Percentiles rank a stretch among this genome's conserved stretches.
phyloP scores from a whole-genome alignment of 352 stramenopile species.

The Globisporangium mamillatum region DNA sequence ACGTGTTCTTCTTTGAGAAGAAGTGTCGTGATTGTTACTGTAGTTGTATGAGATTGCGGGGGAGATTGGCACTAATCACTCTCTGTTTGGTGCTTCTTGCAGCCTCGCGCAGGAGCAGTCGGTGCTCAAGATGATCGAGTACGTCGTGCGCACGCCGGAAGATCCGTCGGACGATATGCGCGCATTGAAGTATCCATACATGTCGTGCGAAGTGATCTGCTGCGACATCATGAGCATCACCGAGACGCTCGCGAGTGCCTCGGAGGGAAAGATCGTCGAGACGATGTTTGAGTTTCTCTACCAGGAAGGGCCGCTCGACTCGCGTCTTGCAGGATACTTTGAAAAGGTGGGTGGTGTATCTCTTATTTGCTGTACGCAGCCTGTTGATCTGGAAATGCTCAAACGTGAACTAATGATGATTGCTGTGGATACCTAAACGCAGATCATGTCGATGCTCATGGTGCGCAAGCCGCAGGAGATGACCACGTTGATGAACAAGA shows the following conservation, averaged over 20 bases:
- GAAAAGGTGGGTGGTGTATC: conserved; percentile 72
- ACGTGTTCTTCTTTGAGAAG: conserved; percentile 17
- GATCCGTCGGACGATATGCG: conserved; percentile 56
- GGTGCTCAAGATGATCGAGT: conserved; percentile 77
- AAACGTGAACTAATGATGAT: not conserved
- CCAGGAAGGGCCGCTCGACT: conserved; percentile 80
- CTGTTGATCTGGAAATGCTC: not conserved
- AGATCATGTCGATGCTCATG: conserved; percentile 87
- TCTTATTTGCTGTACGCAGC: no score
- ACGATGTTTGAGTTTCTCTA: conserved; percentile 92
- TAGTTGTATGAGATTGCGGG: not conserved
- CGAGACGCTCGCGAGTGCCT: conserved; percentile 78
- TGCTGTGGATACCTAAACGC: not conserved
- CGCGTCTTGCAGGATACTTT: conserved; percentile 95
- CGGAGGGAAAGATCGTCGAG: conserved; percentile 76
- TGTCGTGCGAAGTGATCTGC: conserved; percentile 97
- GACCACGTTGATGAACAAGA: conserved; percentile 81
- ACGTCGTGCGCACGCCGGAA: conserved; percentile 57
- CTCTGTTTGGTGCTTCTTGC: not conserved
- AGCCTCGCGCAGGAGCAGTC: conserved; percentile 70
- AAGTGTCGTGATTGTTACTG: not conserved
- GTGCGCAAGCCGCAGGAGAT: conserved; percentile 85
- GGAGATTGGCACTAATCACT: not conserved
- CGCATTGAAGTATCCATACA: conserved; percentile 94
- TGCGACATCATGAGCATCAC: conserved; percentile 95